phyloP scores from a whole-genome alignment of 2,329 filamentous ascomycete species.

The Huntiella abstrusa region DNA sequence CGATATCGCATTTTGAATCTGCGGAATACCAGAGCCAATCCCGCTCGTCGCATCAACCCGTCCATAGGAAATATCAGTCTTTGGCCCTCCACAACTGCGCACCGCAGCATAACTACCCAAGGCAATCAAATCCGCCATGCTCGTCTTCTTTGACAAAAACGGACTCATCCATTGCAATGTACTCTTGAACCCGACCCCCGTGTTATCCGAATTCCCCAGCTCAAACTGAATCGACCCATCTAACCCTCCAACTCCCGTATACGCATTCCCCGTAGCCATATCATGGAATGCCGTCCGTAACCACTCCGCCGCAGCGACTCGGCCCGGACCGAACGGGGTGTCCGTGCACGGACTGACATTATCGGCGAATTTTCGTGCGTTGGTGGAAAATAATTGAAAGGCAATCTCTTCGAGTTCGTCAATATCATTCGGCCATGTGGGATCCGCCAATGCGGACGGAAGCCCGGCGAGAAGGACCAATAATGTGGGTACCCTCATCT shows the following conservation, averaged over 20 bases:
- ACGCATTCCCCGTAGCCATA: conserved; percentile 35
- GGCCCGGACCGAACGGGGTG: conserved; percentile 32
- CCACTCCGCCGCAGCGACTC: conserved; percentile 42
- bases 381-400: conserved; percentile 36
- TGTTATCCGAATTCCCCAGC: conserved; percentile 34
- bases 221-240: conserved; percentile 44
- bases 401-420: conserved; percentile 48
- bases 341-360: conserved; percentile 37
- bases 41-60: conserved; percentile 32
- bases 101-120: conserved; percentile 38
- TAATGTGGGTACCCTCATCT: background rate
- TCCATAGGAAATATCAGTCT: conserved; percentile 33
- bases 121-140: conserved; percentile 39
- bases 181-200: conserved; percentile 33
- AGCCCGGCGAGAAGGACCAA: conserved; percentile 16
- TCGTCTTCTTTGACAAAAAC: conserved; percentile 30
- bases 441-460: conserved; percentile 22
- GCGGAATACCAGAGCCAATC: conserved; percentile 32
- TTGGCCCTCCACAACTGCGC: conserved; percentile 37
- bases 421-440: conserved; percentile 39
- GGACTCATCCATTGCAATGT: conserved; percentile 35
- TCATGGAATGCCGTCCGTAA: conserved; percentile 43
- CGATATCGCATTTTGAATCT: conserved; percentile 33
- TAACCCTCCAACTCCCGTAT: conserved; percentile 30
- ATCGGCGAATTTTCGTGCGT: conserved; percentile 34